A percentile compares a stretch with the other conserved stretches of the same genome.
Conservation (phyloP, 2,329 filamentous ascomycete species). For the Exophiala spinifera region DNA sequence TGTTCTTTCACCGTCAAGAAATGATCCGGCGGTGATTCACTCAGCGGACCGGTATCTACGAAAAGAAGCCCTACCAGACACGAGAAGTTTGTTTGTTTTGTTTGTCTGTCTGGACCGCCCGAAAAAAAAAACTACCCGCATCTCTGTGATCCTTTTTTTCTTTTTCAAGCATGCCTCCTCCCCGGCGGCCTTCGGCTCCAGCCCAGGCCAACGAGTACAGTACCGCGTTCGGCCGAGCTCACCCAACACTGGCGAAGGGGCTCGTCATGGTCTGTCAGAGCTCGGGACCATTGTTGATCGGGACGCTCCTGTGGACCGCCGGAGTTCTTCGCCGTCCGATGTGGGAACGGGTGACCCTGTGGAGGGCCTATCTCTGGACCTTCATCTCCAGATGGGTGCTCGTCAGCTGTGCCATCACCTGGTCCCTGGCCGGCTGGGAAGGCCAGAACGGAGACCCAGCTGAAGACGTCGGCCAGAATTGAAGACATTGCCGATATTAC, state of each 20-base stretch:
- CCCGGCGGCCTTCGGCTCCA: not conserved
- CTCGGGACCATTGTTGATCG: conserved; percentile 15
- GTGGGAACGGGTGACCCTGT: conserved; percentile 18
- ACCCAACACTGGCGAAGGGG: conserved; percentile 14
- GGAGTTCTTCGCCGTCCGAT: conserved; percentile 16
- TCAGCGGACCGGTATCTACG: no score
- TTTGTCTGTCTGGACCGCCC: no score
- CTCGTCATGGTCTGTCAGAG: conserved; percentile 13
- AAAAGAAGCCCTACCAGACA: no score
- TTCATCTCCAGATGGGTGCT: conserved; percentile 22
- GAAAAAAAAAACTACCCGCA: no score
- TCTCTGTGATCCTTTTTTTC: not conserved
- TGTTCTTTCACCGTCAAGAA: no score
- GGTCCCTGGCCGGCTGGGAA: conserved; percentile 22
- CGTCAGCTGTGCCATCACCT: conserved; percentile 21
- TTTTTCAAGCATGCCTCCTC: conserved; percentile 19
- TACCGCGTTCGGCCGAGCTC: conserved; percentile 19
- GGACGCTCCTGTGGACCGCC: conserved; percentile 11
- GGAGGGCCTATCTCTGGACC: conserved; percentile 16
- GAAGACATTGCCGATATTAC: not conserved
- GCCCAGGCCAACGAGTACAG: not conserved
- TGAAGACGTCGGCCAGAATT: not conserved
- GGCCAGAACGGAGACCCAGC: not conserved
- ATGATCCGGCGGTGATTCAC: no score
- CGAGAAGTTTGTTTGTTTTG: no score